A percentile compares a stretch with the other conserved stretches of the same genome.
phyloP scores from a whole-genome alignment of 164 flowering plant species.

The Buxus sempervirens region DNA sequence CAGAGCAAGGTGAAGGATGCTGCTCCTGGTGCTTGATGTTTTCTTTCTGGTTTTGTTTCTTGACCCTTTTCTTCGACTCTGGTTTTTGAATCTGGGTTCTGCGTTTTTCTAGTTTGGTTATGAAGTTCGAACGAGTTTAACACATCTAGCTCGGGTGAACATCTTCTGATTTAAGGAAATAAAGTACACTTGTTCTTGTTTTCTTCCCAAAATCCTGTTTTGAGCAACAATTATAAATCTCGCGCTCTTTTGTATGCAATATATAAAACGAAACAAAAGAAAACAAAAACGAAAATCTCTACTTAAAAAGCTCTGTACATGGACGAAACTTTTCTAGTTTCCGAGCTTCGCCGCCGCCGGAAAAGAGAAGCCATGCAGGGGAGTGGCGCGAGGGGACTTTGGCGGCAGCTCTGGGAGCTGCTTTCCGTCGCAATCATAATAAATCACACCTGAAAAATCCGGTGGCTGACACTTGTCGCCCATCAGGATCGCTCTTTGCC shows the following conservation, averaged over 20 bases:
- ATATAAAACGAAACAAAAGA: too few relatives aligned
- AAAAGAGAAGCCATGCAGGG: constrained; percentile 19
- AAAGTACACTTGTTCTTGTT: too few relatives aligned
- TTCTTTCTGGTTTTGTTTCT: not conserved
- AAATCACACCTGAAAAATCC: constrained; percentile 58
- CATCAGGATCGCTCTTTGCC: constrained; percentile 64
- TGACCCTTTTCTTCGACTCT: not conserved
- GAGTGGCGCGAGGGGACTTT: constrained; percentile 45
- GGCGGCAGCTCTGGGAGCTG: constrained; percentile 37
- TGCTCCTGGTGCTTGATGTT: constrained; percentile 77
- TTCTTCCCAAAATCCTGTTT: too few relatives aligned
- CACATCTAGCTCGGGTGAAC: too few relatives aligned
- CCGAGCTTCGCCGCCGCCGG: constrained; percentile 13
- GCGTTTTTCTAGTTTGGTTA: too few relatives aligned
- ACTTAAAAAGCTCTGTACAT: too few relatives aligned
- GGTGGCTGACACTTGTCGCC: constrained; percentile 67
- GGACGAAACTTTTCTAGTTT: not conserved
- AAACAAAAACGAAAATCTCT: too few relatives aligned
- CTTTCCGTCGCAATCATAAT: constrained; percentile 49
- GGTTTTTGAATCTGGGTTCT: too few relatives aligned
- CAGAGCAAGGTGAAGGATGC: constrained; percentile 79
- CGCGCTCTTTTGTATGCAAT: too few relatives aligned
- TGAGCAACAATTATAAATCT: too few relatives aligned
- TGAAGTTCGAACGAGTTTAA: too few relatives aligned
- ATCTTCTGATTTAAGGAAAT: too few relatives aligned